A percentile compares a stretch with the other conserved stretches of the same genome.
Evolutionary conservation across 768 basidiomycete genomes (phyloP).

Genomic region (Xerocomellus intermedius): DNA sequence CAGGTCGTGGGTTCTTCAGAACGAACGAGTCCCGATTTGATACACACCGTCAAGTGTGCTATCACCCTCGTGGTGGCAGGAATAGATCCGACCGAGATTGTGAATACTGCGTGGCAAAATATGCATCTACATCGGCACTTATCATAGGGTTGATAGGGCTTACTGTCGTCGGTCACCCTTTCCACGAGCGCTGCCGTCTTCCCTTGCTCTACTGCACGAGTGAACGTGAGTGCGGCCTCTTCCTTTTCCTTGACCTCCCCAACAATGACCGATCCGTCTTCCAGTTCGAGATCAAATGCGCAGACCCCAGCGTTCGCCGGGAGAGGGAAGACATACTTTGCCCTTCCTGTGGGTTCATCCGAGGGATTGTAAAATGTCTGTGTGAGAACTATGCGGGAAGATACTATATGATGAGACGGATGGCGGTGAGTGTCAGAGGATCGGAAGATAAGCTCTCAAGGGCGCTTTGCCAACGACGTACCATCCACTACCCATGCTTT

Average conservation of each 20-base stretch:
- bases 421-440: not conserved
- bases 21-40: not conserved
- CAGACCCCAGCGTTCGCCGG: slow-evolving; percentile 55
- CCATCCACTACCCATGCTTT: slow-evolving; percentile 45
- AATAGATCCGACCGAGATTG: slow-evolving; percentile 56
- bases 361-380: slow-evolving; percentile 43
- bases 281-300: slow-evolving; percentile 48
- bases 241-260: slow-evolving; percentile 51
- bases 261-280: slow-evolving; percentile 41
- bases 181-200: slow-evolving; percentile 45
- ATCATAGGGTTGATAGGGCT: slow-evolving; percentile 13
- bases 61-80: slow-evolving; percentile 41
- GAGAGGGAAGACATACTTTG: slow-evolving; percentile 59
- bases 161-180: slow-evolving; percentile 52
- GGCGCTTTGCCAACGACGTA: slow-evolving; percentile 14
- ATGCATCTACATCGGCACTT: not conserved
- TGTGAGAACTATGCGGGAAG: slow-evolving; percentile 41
- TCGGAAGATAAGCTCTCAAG: not conserved
- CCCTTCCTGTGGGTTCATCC: slow-evolving; percentile 38
- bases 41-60: slow-evolving; percentile 43
- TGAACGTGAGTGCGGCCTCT: slow-evolving; percentile 40
- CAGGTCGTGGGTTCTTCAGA: not conserved
- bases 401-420: slow-evolving; percentile 28
- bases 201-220: slow-evolving; percentile 40
- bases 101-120: slow-evolving; percentile 42